A percentile compares a stretch with the other conserved stretches of the same genome.
These are phyloP conservation scores for Cunninghamia lanceolata DNA, from an alignment of 75 land plant species.

Conservation along the genomic window DNA sequence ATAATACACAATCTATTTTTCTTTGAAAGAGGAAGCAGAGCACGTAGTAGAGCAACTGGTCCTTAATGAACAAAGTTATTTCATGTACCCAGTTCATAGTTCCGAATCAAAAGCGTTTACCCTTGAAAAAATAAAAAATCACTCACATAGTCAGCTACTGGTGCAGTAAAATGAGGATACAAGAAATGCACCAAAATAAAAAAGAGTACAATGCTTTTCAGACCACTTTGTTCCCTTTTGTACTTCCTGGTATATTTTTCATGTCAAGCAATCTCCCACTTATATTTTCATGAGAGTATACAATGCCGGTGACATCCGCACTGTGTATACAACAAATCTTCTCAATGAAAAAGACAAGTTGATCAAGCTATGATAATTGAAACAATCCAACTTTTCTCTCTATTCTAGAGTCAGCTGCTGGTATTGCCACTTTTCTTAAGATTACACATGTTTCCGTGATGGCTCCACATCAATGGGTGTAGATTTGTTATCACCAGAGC, in stretches of 20 bases:
- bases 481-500: neutral
- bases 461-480: neutral
- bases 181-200: neutral
- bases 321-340: neutral
- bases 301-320: neutral
- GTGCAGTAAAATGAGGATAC: neutral
- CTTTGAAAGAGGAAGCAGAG: neutral
- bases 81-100: too few relatives aligned
- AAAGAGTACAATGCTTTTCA: neutral
- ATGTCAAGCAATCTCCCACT: neutral
- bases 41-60: neutral
- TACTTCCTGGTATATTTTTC: neutral
- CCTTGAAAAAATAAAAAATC: too few relatives aligned
- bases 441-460: too few relatives aligned
- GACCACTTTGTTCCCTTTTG: constrained; percentile 1
- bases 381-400: neutral
- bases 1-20: neutral
- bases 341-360: neutral
- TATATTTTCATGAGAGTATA: neutral
- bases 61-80: neutral
- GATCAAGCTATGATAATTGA: neutral
- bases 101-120: too few relatives aligned
- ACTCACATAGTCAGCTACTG: neutral
- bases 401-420: neutral
- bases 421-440: neutral